These are phyloP conservation scores for Saposhnikovia divaricata DNA, from an alignment of 129 eudicot genomes.

Conservation along the genomic window DNA sequence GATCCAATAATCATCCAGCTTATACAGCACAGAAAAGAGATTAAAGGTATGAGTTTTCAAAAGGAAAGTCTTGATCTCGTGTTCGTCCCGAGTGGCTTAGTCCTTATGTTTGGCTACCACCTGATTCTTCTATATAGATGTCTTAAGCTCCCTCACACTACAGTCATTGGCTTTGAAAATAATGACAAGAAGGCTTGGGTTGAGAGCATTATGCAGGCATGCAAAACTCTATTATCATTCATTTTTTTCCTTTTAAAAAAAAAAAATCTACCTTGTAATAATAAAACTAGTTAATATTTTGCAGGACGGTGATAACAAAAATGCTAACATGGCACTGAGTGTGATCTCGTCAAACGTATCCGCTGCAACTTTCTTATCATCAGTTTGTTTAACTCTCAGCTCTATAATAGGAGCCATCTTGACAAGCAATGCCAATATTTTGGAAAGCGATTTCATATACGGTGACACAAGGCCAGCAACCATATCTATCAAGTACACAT, in stretches of 20 bases:
- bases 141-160: conserved; percentile 50
- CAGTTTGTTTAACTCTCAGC: conserved; percentile 49
- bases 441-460: conserved; percentile 37
- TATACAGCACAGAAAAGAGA: neutral
- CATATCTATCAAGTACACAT: conserved; percentile 39
- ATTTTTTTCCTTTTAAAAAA: neutral
- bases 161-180: conserved; percentile 63
- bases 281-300: neutral
- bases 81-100: conserved; percentile 47
- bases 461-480: conserved; percentile 37
- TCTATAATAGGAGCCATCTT: conserved; percentile 51
- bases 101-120: conserved; percentile 49
- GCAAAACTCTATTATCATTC: neutral
- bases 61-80: conserved; percentile 48
- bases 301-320: conserved; percentile 26
- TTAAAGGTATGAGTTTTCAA: conserved; percentile 22
- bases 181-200: conserved; percentile 66
- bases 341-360: conserved; percentile 44
- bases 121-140: conserved; percentile 60
- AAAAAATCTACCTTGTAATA: neutral
- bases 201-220: conserved; percentile 45
- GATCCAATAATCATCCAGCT: neutral
- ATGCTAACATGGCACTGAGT: conserved; percentile 26
- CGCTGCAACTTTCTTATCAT: conserved; percentile 49
- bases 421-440: conserved; percentile 30